Percentiles rank a stretch among this genome's conserved stretches.
These are phyloP conservation scores for Boletus tomentosulus DNA, from an alignment of 768 basidiomycete genomes.

Conservation along the genomic window DNA sequence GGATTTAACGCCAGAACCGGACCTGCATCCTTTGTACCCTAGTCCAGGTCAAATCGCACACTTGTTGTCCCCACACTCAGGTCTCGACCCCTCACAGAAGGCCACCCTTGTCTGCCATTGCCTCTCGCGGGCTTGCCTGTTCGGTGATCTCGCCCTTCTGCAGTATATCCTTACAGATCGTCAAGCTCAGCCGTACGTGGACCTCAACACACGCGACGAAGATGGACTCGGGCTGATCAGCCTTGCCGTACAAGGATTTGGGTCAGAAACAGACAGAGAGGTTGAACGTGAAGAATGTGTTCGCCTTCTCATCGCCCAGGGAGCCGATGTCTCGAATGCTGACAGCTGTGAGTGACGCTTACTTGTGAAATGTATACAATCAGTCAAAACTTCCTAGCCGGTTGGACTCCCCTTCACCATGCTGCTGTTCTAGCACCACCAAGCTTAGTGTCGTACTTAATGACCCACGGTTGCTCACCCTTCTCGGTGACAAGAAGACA, in stretches of 20 bases:
- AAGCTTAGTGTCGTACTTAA: constrained; percentile 85
- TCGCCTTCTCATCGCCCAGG: constrained; percentile 71
- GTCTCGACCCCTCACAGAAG: constrained; percentile 65
- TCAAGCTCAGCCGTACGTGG: constrained; percentile 61
- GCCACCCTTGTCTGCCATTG: constrained; percentile 69
- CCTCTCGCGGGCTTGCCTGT: constrained; percentile 69
- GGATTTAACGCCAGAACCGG: constrained; percentile 71
- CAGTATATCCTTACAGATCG: constrained; percentile 68
- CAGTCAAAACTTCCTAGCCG: constrained; percentile 46
- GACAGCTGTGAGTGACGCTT: constrained; percentile 54
- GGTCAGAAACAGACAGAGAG: constrained; percentile 75
- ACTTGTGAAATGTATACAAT: not conserved
- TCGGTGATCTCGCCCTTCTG: constrained; percentile 69
- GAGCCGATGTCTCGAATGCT: constrained; percentile 56
- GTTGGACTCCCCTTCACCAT: constrained; percentile 95
- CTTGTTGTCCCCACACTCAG: constrained; percentile 63
- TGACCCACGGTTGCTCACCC: constrained; percentile 88
- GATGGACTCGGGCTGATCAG: constrained; percentile 82
- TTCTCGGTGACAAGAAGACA: constrained; percentile 73
- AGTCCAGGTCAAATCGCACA: constrained; percentile 56
- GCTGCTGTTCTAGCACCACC: constrained; percentile 86
- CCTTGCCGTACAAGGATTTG: constrained; percentile 75
- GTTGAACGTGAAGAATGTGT: constrained; percentile 91
- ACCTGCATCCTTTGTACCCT: constrained; percentile 77
- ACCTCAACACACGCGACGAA: constrained; percentile 72